Evolutionary conservation across 345 rosid species (phyloP).

Genomic region (Eucalyptus shirleyi): DNA sequence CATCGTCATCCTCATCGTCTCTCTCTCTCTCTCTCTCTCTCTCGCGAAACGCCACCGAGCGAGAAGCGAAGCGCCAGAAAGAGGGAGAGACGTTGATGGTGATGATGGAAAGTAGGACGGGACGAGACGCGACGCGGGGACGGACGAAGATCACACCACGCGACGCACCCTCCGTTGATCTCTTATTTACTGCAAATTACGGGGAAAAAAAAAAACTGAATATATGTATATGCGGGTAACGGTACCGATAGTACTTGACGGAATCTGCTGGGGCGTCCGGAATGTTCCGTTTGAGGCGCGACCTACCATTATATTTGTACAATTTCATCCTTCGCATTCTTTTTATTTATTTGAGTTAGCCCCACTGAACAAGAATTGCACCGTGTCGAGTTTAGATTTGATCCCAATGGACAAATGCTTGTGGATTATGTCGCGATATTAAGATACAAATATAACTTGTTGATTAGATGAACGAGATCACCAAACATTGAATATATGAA

Average conservation of each 20-base stretch:
- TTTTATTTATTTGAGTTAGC: neutral
- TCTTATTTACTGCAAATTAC: neutral
- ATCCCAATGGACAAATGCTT: neutral
- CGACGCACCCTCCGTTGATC: neutral
- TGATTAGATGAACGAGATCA: neutral
- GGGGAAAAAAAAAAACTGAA: neutral
- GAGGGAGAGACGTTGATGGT: too few relatives aligned
- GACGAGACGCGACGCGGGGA: neutral
- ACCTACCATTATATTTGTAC: neutral
- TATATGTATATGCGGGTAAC: neutral
- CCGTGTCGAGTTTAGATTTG: neutral
- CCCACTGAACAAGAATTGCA: neutral
- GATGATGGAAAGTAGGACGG: neutral
- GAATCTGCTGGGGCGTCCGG: neutral
- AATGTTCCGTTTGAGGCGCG: neutral
- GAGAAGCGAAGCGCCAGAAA: neutral
- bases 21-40: neutral
- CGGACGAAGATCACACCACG: neutral
- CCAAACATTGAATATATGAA: neutral
- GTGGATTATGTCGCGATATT: neutral
- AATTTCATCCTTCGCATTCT: neutral
- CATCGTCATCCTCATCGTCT: neutral
- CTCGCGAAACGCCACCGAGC: too few relatives aligned
- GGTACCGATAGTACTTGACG: neutral
- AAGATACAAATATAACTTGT: neutral